Conservation (phyloP, 352 stramenopile species). For the Thalassiosira ordinaria region DNA sequence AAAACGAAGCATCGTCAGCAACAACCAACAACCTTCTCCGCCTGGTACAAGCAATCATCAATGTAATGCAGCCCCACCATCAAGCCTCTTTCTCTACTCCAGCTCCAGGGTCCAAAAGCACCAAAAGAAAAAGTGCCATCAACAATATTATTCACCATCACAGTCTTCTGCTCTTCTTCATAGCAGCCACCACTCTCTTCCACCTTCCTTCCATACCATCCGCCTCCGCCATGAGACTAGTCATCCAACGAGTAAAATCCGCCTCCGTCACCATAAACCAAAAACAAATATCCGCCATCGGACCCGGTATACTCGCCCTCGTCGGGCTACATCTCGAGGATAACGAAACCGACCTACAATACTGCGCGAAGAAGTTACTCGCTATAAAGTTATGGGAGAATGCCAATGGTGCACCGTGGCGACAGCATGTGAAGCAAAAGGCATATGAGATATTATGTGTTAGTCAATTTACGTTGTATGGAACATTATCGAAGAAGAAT, state of each 20-base stretch:
- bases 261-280: constrained; percentile 81
- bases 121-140: no score
- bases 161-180: background rate
- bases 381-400: constrained; percentile 83
- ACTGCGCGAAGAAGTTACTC: constrained; percentile 76
- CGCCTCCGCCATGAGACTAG: constrained; percentile 82
- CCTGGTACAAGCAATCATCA: no score
- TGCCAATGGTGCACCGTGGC: constrained; percentile 66
- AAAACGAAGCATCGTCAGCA: no score
- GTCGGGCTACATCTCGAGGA: constrained; percentile 82
- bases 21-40: no score
- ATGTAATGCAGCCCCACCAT: background rate
- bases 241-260: constrained; percentile 85
- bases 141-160: no score
- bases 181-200: no score
- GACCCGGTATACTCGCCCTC: constrained; percentile 73
- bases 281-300: constrained; percentile 76
- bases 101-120: no score
- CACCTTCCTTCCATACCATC: no score
- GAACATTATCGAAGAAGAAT: constrained; percentile 81
- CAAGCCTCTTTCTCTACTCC: background rate
- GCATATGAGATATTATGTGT: constrained; percentile 79
- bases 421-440: constrained; percentile 78
- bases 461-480: constrained; percentile 86
- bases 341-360: constrained; percentile 73